Evolutionary conservation across 2,329 filamentous ascomycete genomes (phyloP).

Genomic region (Ceratocystis harringtonii): DNA sequence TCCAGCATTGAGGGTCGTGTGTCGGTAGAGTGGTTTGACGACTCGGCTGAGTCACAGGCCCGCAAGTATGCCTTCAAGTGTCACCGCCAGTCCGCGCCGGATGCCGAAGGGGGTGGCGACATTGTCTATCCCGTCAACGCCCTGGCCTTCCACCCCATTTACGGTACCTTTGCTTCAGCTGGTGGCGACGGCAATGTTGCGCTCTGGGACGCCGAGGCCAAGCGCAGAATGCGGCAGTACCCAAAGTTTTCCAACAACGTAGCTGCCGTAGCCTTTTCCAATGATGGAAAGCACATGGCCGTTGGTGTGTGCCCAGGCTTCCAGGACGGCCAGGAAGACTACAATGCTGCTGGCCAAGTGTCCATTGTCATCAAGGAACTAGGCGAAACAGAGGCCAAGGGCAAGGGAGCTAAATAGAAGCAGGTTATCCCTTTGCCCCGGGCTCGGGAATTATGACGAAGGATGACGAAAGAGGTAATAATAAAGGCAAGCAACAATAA

Average conservation of each 20-base stretch:
- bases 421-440: neutral
- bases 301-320: constrained; percentile 75
- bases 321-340: constrained; percentile 72
- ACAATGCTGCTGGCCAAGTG: constrained; percentile 54
- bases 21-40: constrained; percentile 96
- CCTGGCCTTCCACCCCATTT: constrained; percentile 68
- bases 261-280: constrained; percentile 60
- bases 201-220: constrained; percentile 81
- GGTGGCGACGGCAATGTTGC: constrained; percentile 87
- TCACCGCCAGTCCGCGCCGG: constrained; percentile 59
- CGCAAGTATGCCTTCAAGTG: constrained; percentile 99
- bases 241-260: constrained; percentile 70
- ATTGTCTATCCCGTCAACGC: constrained; percentile 87
- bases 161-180: constrained; percentile 75
- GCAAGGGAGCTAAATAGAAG: constrained; percentile 55
- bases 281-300: constrained; percentile 62
- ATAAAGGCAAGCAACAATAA: neutral
- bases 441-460: neutral
- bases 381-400: constrained; percentile 74
- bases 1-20: constrained; percentile 89
- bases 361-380: constrained; percentile 72
- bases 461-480: neutral
- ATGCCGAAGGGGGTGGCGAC: constrained; percentile 45
- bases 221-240: constrained; percentile 79
- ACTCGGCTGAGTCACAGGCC: constrained; percentile 69